Base-by-base conservation (phyloP, 1,284 basidiomycete genomes). In the Irpex sp. region DNA sequence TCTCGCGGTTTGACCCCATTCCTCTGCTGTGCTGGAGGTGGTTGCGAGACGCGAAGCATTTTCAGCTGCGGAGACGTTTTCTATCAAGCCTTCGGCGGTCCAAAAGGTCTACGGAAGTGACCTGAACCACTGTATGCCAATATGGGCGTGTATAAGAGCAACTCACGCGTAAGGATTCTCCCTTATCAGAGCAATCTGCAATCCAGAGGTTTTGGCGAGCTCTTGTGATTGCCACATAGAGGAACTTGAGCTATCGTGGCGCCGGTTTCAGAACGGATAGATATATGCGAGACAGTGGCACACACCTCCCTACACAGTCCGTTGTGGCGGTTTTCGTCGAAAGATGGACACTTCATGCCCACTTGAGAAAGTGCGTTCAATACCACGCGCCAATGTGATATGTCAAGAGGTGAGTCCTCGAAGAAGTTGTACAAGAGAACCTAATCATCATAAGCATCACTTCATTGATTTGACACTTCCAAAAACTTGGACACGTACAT, bases 351-450 rank as follows among this genome's bases (percentile, higher is more conserved):
- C 4, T 61, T 62, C 11, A 62, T 54, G 1, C 65, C 49, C 11
- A 64, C 63, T 9, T 70, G 49, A 1, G 36, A 63, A 0, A 81
- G 56, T 0, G 74, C 77, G 51, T 83, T 83, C 15, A 89, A 70
- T 13, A 91, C 72, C 0, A 88, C 74, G 5, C 86, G 77, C 89
- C 89, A 91, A 60, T 84, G 82, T 0, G 79, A 72, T 1, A 72
- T 49, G 39, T 81, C 78, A 0, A 81, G 76, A 0, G 71, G 69
- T 0, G 89, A 90, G 67, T 90, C 87, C 47, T 83, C 78, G 66
- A 91, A 91, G 72, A 90, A 90, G 63, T 90, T 83, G 68, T 85
- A 90, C 1, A 92, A 69, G 1, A 92, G 75, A 3, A 92, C 89
- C 87, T 90, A 5, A 5, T 31, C 31, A 4, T 31, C 4, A 31